Percentiles rank a stretch among this genome's conserved stretches.
These are phyloP conservation scores for Ogataea neopini DNA, from an alignment of 805 yeast species.

Conservation along the genomic window DNA sequence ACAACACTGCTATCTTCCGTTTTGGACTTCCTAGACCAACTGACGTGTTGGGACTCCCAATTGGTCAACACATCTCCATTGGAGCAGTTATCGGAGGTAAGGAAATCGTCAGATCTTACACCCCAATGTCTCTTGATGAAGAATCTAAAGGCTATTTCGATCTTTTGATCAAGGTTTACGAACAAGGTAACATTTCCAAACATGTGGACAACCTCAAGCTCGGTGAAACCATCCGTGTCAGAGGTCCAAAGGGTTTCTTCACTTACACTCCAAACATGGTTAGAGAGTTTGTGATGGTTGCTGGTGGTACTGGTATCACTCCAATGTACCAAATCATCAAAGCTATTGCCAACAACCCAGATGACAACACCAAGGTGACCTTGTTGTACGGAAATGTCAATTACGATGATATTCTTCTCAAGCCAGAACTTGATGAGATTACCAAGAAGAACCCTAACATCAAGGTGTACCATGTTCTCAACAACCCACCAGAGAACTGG, in stretches of 20 bases:
- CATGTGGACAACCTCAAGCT: constrained; percentile 68
- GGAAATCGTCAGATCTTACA: constrained; percentile 82
- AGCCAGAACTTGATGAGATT: constrained; percentile 73
- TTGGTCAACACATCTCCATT: constrained; percentile 91
- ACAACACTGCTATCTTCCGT: constrained; percentile 80
- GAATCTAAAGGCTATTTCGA: constrained; percentile 82
- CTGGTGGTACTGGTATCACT: constrained; percentile 96
- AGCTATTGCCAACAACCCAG: constrained; percentile 73
- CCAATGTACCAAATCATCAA: constrained; percentile 94
- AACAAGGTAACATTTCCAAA: constrained; percentile 80
- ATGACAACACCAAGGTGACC: constrained; percentile 72
- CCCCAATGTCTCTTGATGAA: constrained; percentile 79
- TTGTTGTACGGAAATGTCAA: constrained; percentile 81
- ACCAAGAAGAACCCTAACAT: constrained; percentile 59
- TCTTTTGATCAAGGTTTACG: constrained; percentile 81
- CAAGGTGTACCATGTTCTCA: constrained; percentile 70
- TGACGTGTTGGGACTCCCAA: constrained; percentile 82
- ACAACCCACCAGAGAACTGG: constrained; percentile 75
- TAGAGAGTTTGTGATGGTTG: constrained; percentile 79
- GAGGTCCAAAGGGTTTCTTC: constrained; percentile 92
- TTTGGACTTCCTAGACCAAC: constrained; percentile 76
- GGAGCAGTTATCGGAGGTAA: constrained; percentile 75
- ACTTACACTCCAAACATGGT: constrained; percentile 80
- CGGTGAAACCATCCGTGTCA: constrained; percentile 76
- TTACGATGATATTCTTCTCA: constrained; percentile 77